Evolutionary conservation across 169 alveolate species (phyloP).

Genomic region (Blepharisma undulans): DNA sequence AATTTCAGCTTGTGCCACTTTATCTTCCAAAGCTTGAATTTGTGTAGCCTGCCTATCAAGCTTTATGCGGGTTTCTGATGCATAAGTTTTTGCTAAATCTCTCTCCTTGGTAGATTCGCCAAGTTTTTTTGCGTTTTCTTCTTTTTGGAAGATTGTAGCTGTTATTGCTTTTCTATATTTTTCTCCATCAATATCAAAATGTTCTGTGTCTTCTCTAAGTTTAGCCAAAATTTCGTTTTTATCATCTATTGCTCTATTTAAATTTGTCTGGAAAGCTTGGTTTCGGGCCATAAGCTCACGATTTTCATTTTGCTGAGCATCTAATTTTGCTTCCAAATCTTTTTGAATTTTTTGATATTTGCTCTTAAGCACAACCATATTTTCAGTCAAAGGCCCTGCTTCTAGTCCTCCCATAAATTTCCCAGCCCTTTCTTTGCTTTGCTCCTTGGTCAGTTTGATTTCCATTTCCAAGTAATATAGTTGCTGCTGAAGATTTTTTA

Average conservation of each 20-base stretch:
- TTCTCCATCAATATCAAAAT: slow-evolving; percentile 40
- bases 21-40: slow-evolving; percentile 40
- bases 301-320: slow-evolving; percentile 44
- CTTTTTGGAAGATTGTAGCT: background rate
- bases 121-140: slow-evolving; percentile 23
- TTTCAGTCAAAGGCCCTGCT: slow-evolving; percentile 58
- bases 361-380: slow-evolving; percentile 45
- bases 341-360: slow-evolving; percentile 54
- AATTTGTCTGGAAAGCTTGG: slow-evolving; percentile 43
- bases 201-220: slow-evolving; percentile 13
- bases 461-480: slow-evolving; percentile 52
- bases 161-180: slow-evolving; percentile 37
- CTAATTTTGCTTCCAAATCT: slow-evolving; percentile 37
- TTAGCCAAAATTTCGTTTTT: background rate
- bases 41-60: slow-evolving; percentile 8
- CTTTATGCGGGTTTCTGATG: slow-evolving; percentile 26
- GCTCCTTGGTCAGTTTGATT: slow-evolving; percentile 54
- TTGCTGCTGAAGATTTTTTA: slow-evolving; percentile 51
- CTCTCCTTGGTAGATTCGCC: background rate
- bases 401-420: slow-evolving; percentile 54
- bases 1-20: slow-evolving; percentile 35
- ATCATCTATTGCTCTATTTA: slow-evolving; percentile 35
- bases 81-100: slow-evolving; percentile 17
- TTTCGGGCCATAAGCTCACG: slow-evolving; percentile 42
- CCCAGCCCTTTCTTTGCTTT: slow-evolving; percentile 43